A percentile compares a stretch with the other conserved stretches of the same genome.
These are phyloP conservation scores for Verticillium dahliae DNA, from an alignment of 2,329 filamentous ascomycete species.

Conservation along the genomic window DNA sequence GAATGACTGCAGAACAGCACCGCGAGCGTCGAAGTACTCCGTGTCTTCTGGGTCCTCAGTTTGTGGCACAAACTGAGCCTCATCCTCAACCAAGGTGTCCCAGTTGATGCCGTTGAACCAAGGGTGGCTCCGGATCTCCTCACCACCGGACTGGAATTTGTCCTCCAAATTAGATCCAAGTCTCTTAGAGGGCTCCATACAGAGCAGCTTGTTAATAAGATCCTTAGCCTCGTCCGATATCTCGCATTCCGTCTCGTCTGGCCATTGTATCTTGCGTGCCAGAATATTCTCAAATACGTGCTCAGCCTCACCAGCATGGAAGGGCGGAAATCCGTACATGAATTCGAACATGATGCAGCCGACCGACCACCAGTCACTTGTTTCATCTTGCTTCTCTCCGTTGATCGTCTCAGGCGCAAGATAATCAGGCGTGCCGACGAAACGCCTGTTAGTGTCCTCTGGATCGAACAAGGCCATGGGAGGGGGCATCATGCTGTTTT, in stretches of 20 bases:
- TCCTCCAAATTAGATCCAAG: constrained; percentile 82
- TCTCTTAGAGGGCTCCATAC: constrained; percentile 72
- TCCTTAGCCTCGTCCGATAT: constrained; percentile 87
- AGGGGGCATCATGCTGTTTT: constrained; percentile 72
- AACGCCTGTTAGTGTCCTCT: constrained; percentile 84
- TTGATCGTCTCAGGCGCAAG: constrained; percentile 95
- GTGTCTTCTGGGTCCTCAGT: constrained; percentile 94
- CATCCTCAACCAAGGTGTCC: constrained; percentile 87
- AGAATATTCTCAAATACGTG: constrained; percentile 97
- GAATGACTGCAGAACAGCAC: constrained; percentile 87
- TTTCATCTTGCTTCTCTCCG: constrained; percentile 91
- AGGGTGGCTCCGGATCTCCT: constrained; percentile 81
- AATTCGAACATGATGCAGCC: constrained; percentile 98
- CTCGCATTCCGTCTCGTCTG: constrained; percentile 70
- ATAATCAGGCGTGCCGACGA: constrained; percentile 96
- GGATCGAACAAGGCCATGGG: constrained; percentile 95
- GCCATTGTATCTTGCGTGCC: constrained; percentile 85
- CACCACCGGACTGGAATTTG: constrained; percentile 74
- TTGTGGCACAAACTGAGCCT: constrained; percentile 90
- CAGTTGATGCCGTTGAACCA: constrained; percentile 89
- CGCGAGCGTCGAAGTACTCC: constrained; percentile 91
- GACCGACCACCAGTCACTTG: constrained; percentile 99
- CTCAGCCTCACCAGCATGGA: constrained; percentile 84
- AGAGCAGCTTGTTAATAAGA: constrained; percentile 87
- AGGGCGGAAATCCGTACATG: constrained; percentile 86